These are phyloP conservation scores for Paecilomyces variotii DNA, from an alignment of 2,329 filamentous ascomycete genomes.

Conservation along the genomic window DNA sequence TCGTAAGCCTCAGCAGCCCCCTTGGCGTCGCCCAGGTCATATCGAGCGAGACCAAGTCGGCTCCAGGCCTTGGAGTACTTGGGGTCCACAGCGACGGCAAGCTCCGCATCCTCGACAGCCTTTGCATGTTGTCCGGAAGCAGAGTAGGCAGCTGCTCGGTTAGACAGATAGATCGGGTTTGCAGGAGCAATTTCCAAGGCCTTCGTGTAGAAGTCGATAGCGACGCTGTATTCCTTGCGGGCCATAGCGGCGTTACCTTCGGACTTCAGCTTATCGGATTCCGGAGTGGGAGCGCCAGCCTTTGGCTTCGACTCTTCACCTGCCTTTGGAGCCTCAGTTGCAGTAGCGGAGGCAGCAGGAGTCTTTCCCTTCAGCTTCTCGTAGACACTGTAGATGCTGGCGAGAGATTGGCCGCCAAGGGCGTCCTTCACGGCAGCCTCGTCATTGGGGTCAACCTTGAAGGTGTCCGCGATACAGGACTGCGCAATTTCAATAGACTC, in stretches of 20 bases:
- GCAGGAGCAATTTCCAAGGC: conserved; percentile 71
- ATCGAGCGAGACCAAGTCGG: conserved; percentile 80
- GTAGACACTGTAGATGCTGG: conserved; percentile 90
- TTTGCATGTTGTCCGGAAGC: conserved; percentile 76
- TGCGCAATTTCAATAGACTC: conserved; percentile 91
- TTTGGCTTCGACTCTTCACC: conserved; percentile 30
- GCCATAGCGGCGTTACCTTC: conserved; percentile 94
- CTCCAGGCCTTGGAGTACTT: conserved; percentile 98
- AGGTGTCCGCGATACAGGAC: conserved; percentile 90
- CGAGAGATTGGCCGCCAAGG: conserved; percentile 76
- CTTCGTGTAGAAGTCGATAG: conserved; percentile 81
- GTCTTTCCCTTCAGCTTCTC: conserved; percentile 78
- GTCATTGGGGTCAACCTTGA: conserved; percentile 85
- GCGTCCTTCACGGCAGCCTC: conserved; percentile 64
- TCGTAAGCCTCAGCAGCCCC: conserved; percentile 92
- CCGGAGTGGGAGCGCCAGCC: conserved; percentile 42
- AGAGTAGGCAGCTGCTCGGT: conserved; percentile 89
- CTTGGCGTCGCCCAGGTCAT: conserved; percentile 81
- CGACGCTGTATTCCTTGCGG: conserved; percentile 75
- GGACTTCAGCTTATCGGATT: conserved; percentile 82
- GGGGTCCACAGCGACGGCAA: conserved; percentile 79
- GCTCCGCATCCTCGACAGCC: conserved; percentile 80
- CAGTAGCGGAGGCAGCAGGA: conserved; percentile 37
- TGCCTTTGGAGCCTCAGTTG: conserved; percentile 32
- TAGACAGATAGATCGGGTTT: conserved; percentile 95